Base-by-base conservation (phyloP, 768 basidiomycete species). In the Epithele typhae region DNA sequence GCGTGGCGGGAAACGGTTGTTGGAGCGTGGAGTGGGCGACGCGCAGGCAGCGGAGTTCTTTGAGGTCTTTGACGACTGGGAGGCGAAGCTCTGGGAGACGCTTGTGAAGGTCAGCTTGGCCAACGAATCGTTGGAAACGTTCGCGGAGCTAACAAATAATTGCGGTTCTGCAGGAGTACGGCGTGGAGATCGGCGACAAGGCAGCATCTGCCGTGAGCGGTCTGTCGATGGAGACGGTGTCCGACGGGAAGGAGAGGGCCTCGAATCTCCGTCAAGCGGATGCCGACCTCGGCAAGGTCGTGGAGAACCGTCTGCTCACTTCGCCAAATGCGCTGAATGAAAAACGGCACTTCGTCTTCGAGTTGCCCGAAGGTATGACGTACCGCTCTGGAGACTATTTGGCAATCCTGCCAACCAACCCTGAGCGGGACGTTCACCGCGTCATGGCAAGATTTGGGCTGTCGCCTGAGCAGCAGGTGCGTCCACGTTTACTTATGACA, bases 361-460 rank as follows among this genome's bases (percentile, higher is more conserved):
- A 65, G 43, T 60, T 76, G 7, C 73, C 73, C 0, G 64, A 65
- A 24, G 64, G 63, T 3, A 58, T 60, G 42, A 65, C 64, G 0
- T 73, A 69, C 33, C 63, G 65, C 19, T 64, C 72, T 9, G 76
- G 76, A 9, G 76, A 77, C 51, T 77, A 77, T 56, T 60, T 77
- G 8, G 67, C 71, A 2, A 66, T 77, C 24, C 51, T 75, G 10
- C 73, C 72, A 0, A 63, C 64, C 11, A 75, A 75, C 49, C 73
- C 72, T 3, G 27, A 53, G 11, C 58, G 63, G 3, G 68, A 68
- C 25, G 69, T 75, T 7, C 64, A 59, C 15, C 62, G 73, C 4
- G 72, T 66, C 1, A 56, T 71, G 11, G 59, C 64, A 3, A 60
- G 64, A 5, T 74, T 73, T 51, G 54, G 62, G 18, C 39, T 75